Base-by-base conservation (phyloP, 345 rosid species). In the Eucalyptus grandis region DNA sequence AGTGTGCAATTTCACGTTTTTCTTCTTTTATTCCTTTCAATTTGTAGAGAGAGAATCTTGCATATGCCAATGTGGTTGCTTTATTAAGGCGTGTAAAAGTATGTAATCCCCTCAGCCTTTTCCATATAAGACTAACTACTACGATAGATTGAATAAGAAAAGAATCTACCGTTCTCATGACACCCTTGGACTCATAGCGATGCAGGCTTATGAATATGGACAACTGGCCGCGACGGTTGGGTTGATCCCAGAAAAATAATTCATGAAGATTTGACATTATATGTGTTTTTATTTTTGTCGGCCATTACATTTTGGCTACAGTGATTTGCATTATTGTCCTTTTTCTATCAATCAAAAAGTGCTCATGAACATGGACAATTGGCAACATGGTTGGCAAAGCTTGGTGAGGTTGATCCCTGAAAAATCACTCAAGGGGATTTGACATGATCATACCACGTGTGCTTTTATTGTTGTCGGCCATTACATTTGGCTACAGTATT, bases 101-200 rank as follows among this genome's bases (percentile, higher is more conserved):
- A 11, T 27, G 34, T 1, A 30, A 62, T 30, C 9, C 17, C 69
- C 34, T 62, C 34, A 30, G 14, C 69, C 31, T 27, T 62, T 62
- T 13, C 13, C 22, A 53, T 9, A 26, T 26, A 17, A 51, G 56
- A 51, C 56, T 6, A 51, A 17, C 9, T 6, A 1, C 56, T 3
- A 2, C 9, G 21, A 17, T 15, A 6, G 1, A 0, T 3, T 51
- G 8, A 17, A 6, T 51, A 51, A 51, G 56, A 51, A 0, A 17
- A 17, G 9, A 51, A 51, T 51, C 21, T 51, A 16, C 56, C 9
- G 0, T 51, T 60, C 37, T 62, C 19, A 6, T 2, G 0, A 62
- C 1, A 62, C 15, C 72, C 1, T 62, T 6, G 34, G 34, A 30
- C 1, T 62, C 72, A 62, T 30, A 14, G 34, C 34, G 9, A 62